Evolutionary conservation across 139 green algal genomes (phyloP).

Genomic region (Trebouxia sp.): DNA sequence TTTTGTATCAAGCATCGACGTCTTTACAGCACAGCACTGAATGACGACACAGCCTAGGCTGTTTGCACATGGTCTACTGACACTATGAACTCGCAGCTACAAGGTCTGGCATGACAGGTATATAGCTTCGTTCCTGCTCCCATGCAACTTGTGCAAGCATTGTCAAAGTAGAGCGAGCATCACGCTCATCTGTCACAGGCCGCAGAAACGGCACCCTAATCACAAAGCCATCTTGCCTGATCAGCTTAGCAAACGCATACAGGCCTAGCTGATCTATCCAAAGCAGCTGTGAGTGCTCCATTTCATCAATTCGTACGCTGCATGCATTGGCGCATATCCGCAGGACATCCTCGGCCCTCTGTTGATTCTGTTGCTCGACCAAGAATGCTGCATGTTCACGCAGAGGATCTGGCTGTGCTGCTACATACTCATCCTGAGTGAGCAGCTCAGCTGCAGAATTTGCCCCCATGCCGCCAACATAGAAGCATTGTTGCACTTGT

Average conservation of each 20-base stretch:
- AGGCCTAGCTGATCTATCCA: slow-evolving; percentile 87
- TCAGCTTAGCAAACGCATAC: slow-evolving; percentile 61
- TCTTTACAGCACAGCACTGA: too few species aligned
- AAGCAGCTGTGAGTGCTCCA: slow-evolving; percentile 62
- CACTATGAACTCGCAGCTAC: neutral
- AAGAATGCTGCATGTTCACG: slow-evolving; percentile 58
- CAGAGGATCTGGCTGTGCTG: slow-evolving; percentile 47
- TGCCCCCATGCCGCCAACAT: slow-evolving; percentile 51
- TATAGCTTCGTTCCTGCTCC: slow-evolving; percentile 61
- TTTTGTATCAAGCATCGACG: slow-evolving; percentile 61
- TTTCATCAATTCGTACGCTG: slow-evolving; percentile 51
- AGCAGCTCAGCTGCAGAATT: slow-evolving; percentile 23
- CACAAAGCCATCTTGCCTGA: slow-evolving; percentile 7
- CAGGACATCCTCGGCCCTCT: slow-evolving; percentile 82
- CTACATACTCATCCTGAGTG: slow-evolving; percentile 27
- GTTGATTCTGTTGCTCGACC: slow-evolving; percentile 58
- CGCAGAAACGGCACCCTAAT: slow-evolving; percentile 70
- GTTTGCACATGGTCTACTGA: too few species aligned
- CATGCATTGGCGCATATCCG: slow-evolving; percentile 61
- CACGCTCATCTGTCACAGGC: slow-evolving; percentile 77
- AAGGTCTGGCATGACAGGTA: slow-evolving; percentile 41
- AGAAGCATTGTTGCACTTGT: slow-evolving; percentile 57
- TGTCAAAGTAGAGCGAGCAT: slow-evolving; percentile 82
- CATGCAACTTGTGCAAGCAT: slow-evolving; percentile 85
- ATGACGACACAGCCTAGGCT: too few species aligned